Evolutionary conservation across 179 eudicot species (phyloP).

Genomic region (Carnegiea gigantea): DNA sequence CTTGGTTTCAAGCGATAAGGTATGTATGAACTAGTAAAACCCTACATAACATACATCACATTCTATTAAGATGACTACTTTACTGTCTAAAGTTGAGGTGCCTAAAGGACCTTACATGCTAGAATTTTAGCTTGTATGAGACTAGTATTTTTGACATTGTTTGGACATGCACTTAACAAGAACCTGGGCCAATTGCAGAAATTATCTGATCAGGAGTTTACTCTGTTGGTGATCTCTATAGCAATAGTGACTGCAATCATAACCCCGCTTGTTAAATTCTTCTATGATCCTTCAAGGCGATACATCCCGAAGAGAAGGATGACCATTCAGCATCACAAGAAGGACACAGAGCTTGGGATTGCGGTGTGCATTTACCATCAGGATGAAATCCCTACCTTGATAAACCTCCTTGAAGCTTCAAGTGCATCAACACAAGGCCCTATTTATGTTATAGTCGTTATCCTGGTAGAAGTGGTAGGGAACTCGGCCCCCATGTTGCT

Average conservation of each 20-base stretch:
- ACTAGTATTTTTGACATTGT: neutral
- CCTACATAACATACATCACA: too few relatives aligned
- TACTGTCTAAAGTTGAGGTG: too few relatives aligned
- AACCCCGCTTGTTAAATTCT: slow-evolving; percentile 41
- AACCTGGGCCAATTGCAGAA: slow-evolving; percentile 28
- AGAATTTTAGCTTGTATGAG: neutral
- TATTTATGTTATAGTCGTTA: slow-evolving; percentile 40
- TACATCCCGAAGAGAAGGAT: slow-evolving; percentile 31
- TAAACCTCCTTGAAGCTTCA: slow-evolving; percentile 64
- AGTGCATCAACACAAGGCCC: slow-evolving; percentile 40
- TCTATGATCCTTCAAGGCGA: slow-evolving; percentile 42
- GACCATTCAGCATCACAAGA: slow-evolving; percentile 60
- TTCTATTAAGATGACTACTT: too few relatives aligned
- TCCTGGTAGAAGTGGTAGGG: slow-evolving; percentile 57
- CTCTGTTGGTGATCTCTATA: slow-evolving; percentile 40
- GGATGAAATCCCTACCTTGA: slow-evolving; percentile 46
- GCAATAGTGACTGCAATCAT: slow-evolving; percentile 39
- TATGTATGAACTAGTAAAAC: slow-evolving; percentile 29
- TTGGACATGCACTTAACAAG: neutral
- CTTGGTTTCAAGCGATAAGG: slow-evolving; percentile 39
- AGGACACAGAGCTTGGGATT: slow-evolving; percentile 47
- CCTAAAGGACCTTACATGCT: neutral
- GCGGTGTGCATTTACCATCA: slow-evolving; percentile 52
- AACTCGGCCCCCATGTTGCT: slow-evolving; percentile 52
- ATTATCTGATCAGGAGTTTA: slow-evolving; percentile 45